A percentile compares a stretch with the other conserved stretches of the same genome.
These are phyloP conservation scores for Picea sitchensis DNA, from an alignment of 75 land plant species.

Conservation along the genomic window DNA sequence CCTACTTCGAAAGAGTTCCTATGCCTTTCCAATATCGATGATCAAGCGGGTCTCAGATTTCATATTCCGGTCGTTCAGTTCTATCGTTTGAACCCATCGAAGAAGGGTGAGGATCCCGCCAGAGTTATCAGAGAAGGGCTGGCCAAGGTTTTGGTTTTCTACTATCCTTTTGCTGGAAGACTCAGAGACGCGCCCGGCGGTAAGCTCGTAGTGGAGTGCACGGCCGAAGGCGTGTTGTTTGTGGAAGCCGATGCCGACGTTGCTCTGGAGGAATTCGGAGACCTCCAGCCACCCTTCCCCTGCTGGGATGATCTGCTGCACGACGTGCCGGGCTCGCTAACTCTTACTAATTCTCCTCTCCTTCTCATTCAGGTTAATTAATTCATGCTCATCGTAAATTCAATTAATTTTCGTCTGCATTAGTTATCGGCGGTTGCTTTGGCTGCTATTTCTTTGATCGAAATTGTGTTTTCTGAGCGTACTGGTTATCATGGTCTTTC, in stretches of 20 bases:
- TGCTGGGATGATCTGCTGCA: conserved; percentile 28
- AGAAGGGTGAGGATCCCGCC: conserved; percentile 32
- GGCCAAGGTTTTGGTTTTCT: conserved; percentile 37
- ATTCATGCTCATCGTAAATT: conserved; percentile 17
- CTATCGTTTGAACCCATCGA: conserved; percentile 11
- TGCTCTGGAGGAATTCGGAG: conserved; percentile 27
- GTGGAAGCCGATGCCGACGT: conserved; percentile 63
- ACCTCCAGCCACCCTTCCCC: conserved; percentile 45
- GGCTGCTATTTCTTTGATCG: background rate
- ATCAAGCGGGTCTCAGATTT: conserved; percentile 45
- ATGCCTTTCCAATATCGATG: conserved; percentile 36
- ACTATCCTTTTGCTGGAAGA: conserved; percentile 69
- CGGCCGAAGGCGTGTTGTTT: conserved; percentile 62
- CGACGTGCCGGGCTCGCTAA: conserved; percentile 24
- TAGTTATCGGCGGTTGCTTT: background rate
- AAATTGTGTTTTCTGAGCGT: background rate
- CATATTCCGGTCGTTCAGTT: conserved; percentile 36
- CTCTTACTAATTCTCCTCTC: conserved; percentile 22
- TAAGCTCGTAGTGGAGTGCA: conserved; percentile 52
- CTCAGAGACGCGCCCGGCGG: conserved; percentile 30
- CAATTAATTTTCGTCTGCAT: conserved; percentile 3
- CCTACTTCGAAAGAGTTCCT: conserved; percentile 30
- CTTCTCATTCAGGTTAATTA: conserved; percentile 31
- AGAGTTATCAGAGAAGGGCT: conserved; percentile 32
- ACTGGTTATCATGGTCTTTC: background rate